Evolutionary conservation across 2,329 filamentous ascomycete genomes (phyloP).

Genomic region (Aspergillus spinulosporus): DNA sequence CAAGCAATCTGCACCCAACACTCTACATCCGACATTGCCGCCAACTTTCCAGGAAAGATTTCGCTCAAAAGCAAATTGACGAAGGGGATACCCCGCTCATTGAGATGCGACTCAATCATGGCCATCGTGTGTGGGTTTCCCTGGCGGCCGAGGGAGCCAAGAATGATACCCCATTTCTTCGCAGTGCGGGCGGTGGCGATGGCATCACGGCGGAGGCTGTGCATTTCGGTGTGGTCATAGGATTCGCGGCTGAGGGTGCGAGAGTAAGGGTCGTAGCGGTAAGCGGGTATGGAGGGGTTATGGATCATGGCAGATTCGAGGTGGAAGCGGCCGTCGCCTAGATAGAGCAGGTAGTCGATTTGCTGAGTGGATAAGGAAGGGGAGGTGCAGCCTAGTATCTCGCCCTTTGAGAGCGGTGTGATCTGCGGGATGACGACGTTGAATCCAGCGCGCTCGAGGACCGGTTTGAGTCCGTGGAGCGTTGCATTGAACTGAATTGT

Average conservation of each 20-base stretch:
- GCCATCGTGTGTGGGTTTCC: conserved; percentile 92
- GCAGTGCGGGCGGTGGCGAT: conserved; percentile 74
- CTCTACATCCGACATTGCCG: conserved; percentile 89
- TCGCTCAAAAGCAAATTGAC: conserved; percentile 87
- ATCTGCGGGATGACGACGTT: conserved; percentile 87
- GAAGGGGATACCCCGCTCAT: conserved; percentile 70
- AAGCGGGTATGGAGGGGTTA: conserved; percentile 85
- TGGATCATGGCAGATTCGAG: conserved; percentile 99
- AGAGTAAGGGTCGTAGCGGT: conserved; percentile 95
- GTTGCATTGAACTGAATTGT: conserved; percentile 99
- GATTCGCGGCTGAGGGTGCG: conserved; percentile 85
- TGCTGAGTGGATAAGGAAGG: conserved; percentile 64
- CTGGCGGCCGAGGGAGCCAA: conserved; percentile 88
- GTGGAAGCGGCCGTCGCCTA: conserved; percentile 92
- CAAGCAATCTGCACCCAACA: conserved; percentile 99
- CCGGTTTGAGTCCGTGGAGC: conserved; percentile 77
- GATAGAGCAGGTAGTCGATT: conserved; percentile 79
- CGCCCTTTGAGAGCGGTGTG: conserved; percentile 85
- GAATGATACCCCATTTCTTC: conserved; percentile 89
- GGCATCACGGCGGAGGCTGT: conserved; percentile 73
- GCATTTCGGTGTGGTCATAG: conserved; percentile 91
- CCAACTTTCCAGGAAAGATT: conserved; percentile 94
- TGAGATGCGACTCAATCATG: conserved; percentile 77
- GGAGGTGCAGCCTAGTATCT: conserved; percentile 96
- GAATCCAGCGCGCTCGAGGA: conserved; percentile 84